Conservation (phyloP, 1,139 yeast genomes). For the Spencermartinsiella ligniputridi region DNA sequence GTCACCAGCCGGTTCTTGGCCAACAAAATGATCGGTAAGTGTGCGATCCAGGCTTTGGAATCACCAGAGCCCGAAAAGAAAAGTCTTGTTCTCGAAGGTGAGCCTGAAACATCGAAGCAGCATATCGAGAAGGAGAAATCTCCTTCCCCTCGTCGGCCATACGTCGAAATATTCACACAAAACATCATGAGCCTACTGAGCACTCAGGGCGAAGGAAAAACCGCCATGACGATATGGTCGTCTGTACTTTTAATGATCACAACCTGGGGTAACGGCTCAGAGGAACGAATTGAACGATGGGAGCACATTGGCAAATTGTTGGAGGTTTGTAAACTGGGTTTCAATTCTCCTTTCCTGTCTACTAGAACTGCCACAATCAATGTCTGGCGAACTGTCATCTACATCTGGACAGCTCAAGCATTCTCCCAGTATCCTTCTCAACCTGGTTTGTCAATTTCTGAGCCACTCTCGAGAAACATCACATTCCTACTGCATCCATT, state of each 20-base stretch:
- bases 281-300: conserved; percentile 20
- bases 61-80: conserved; percentile 40
- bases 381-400: conserved; percentile 20
- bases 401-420: conserved; percentile 15
- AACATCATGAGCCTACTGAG: conserved; percentile 10
- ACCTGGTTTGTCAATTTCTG: conserved; percentile 1
- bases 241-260: conserved; percentile 15
- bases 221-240: conserved; percentile 21
- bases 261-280: conserved; percentile 15
- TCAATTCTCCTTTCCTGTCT: conserved; percentile 17
- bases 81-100: conserved; percentile 53
- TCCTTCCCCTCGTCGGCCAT: conserved; percentile 1
- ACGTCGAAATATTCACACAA: conserved; percentile 15
- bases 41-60: conserved; percentile 14
- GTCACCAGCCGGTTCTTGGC: conserved; percentile 19
- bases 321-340: conserved; percentile 19
- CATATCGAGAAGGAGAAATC: conserved; percentile 10
- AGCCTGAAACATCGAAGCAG: conserved; percentile 37
- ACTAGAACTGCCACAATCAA: conserved; percentile 17
- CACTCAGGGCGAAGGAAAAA: conserved; percentile 11
- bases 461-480: conserved; percentile 8
- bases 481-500: conserved; percentile 19
- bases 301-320: conserved; percentile 17
- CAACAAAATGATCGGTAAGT: conserved; percentile 14
- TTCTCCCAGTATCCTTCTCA: conserved; percentile 6